Evolutionary conservation across 106 monocot genomes (phyloP).

Genomic region (Phalaenopsis equestris): DNA sequence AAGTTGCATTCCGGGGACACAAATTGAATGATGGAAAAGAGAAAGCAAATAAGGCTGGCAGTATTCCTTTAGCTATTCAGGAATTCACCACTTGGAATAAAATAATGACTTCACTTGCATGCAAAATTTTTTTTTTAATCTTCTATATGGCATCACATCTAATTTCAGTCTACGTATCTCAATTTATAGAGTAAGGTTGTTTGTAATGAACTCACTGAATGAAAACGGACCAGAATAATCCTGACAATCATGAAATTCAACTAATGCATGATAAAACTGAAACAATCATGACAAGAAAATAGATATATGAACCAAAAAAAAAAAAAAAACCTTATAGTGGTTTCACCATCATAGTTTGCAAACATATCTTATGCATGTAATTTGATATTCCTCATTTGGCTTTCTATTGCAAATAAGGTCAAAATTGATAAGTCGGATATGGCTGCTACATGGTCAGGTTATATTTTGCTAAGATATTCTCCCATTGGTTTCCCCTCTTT

Average conservation of each 20-base stretch:
- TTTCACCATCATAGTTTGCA: slow-evolving; percentile 1
- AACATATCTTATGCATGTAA: not conserved
- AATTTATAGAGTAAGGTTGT: not conserved
- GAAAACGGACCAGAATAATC: not conserved
- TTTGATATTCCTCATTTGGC: not conserved
- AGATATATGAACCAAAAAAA: not conserved
- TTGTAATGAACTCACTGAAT: not conserved
- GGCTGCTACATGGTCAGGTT: not conserved
- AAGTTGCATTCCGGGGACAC: no score
- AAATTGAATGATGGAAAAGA: no score
- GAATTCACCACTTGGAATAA: no score
- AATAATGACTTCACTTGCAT: no score
- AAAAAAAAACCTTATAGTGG: not conserved
- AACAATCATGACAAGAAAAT: not conserved
- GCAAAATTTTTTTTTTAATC: no score
- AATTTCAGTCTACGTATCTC: not conserved
- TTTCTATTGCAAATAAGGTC: not conserved
- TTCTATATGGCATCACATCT: no score
- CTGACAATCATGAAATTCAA: not conserved
- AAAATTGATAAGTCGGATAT: not conserved
- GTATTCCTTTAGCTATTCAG: no score
- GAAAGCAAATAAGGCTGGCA: no score
- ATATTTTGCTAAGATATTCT: not conserved
- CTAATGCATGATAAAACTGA: not conserved
- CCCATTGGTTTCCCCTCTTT: not conserved